Evolutionary conservation across 2,329 filamentous ascomycete species (phyloP), one percentile per base, ranked within the genome.

Genomic region (Claviceps capensis): DNA sequence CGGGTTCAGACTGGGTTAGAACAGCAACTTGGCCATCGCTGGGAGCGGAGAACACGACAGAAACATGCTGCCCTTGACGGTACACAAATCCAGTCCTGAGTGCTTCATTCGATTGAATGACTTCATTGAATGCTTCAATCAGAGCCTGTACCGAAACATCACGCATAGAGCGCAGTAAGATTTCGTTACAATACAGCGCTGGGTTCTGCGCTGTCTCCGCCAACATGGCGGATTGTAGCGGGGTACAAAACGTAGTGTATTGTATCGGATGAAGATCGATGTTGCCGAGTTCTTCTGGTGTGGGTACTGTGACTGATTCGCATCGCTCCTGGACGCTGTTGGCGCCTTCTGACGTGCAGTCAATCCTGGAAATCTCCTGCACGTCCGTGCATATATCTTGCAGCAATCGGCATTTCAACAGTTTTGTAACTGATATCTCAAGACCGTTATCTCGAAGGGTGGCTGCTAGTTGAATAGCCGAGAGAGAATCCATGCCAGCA

Each of bases 151-250:
- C 38, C 1, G 61, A 58, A 36, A 71, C 60, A 0, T 59, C 55
- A 0, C 63, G 45, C 0, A 72, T 63, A 11, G 86, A 67, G n/a
- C 78, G 70, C 1, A 94, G 63, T 58, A 85, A 77, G 11, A 93
- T 70, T 71, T 82, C 83, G 59, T 95, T 96, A 67, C 84, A 86
- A 62, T 96, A 95, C 7, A 82, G 74, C 47, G 67, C 68, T 2
- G 72, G 56, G 54, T 82, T 72, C 17, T 70, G 72, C 2, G 73
- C 66, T 0, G 87, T 90, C 67, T 95, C 88, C 0, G 79, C 73
- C 16, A 95, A 72, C 88, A 95, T 94, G 1, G 87, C 82, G 17
- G 76, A 70, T 60, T 96, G 90, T 9, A 93, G 72, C 14, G 82
- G 76, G 4, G 83, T 90, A 63, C 87, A 93, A 4, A 75, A 75